Base-by-base conservation (phyloP, 257 asterid species). In the Scutellaria galericulata region DNA sequence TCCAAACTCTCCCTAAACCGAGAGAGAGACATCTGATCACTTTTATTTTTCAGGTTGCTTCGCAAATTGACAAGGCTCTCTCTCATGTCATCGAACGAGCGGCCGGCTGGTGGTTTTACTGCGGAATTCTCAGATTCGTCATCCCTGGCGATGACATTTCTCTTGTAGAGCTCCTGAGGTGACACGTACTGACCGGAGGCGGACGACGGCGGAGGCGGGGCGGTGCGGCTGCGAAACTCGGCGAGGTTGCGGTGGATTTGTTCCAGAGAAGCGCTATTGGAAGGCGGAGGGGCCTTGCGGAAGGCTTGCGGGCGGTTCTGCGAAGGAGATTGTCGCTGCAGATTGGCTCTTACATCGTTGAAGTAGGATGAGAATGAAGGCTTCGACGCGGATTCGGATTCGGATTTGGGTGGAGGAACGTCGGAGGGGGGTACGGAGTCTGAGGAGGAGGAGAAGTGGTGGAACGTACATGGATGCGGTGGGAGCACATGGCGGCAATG, bases 201-300 rank as follows among this genome's bases (percentile, higher is more conserved):
- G 64, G 51, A 40, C 15, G 66, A 47, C 31, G 82, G 80, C 4
- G 83, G 72, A 13, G 81, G 78, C 4, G 65, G 65, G 7, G 58
- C 68, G 12, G 82, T 13, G 41, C 85, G 87, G 56, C 13, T 65
- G 57, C 88, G 79, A 64, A 47, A 80, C 65, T 71, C 77, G 75
- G 83, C 27, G 52, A 83, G 81, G 13, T 80, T 74, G 7, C 74
- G 79, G 14, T 61, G 57, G 47, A 83, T 75, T 66, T 77, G 82
- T 20, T 66, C 72, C 5, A 80, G 5, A 11, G 73, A 27, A 35
- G 40, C 37, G 37, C 37, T 31, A 31, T 31, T 31, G 2, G 84
- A 5, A 35, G 79, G 61, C 11, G 79, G 70, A 3, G 76, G 58
- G 45, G 81, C 68, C 12, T 44, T 64, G 15, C 66, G 83, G 46